Evolutionary conservation across 2,329 filamentous ascomycete genomes (phyloP), one percentile per base, ranked within the genome.

Genomic region (Microsporum audouinii): DNA sequence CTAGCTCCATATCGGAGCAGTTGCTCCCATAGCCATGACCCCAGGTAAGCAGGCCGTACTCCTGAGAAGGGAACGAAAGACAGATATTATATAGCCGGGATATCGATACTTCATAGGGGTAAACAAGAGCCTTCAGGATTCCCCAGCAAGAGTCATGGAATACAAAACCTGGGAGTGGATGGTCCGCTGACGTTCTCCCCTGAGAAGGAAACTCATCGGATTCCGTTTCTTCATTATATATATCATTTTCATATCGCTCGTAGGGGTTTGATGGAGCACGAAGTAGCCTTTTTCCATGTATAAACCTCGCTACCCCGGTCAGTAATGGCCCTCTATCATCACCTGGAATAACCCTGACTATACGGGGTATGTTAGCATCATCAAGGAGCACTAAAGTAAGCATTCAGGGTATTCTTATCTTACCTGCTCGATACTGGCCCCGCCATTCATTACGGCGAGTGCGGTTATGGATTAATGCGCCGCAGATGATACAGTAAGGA

Each of bases 131-230:
- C 41, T 59, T 60, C 6, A 68, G 57, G 8, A 67, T 12, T 59
- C 61, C 47, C 66, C 66, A 68, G 51, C 66, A 68, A 27, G 60
- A 38, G 7, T 68, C 65, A 62, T 68, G 66, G 36, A 68, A 63
- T 4, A 63, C 55, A 56, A 65, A 67, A 3, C 65, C 64, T 57
- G 63, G 63, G 12, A 63, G 33, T 2, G 60, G 59, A 17, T 39
- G 23, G 8, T 49, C 39, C 1, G 7, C 58, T 23, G 41, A 27
- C 2, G 33, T 55, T 38, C 62, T 59, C 14, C 66, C 60, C 4
- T 60, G 51, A 0, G 62, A 60, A 10, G 65, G 63, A 41, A 57
- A 57, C 8, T 33, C 49, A 51, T 68, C 66, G n/a, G 60, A 53
- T 6, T 29, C 23, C 0, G 61, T 55, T 14, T 61, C 34, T 31